Evolutionary conservation across 495 filamentous ascomycete species (phyloP).

Genomic region (Penicillium ucsense): DNA sequence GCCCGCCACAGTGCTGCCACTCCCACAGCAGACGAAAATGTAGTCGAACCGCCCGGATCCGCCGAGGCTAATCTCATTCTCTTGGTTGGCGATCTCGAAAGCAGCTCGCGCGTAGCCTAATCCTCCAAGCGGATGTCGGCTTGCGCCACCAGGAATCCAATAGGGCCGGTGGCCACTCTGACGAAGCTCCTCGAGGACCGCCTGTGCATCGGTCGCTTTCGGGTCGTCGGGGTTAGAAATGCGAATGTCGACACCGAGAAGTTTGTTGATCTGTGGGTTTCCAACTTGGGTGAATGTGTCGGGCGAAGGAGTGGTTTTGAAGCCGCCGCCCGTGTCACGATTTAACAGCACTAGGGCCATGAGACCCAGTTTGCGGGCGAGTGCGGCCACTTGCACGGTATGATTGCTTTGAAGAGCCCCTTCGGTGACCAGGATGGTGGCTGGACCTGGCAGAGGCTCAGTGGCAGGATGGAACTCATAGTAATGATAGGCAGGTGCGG

Average conservation of each 20-base stretch:
- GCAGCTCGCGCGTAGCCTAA: slow-evolving; percentile 31
- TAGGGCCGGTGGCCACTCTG: slow-evolving; percentile 15
- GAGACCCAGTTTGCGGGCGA: slow-evolving; percentile 20
- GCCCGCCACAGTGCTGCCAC: slow-evolving; percentile 30
- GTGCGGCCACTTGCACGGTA: slow-evolving; percentile 28
- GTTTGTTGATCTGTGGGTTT: slow-evolving; percentile 21
- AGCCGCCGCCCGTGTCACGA: slow-evolving; percentile 20
- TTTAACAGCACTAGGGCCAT: slow-evolving; percentile 21
- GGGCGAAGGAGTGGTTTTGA: slow-evolving; percentile 7
- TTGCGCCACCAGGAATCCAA: slow-evolving; percentile 34
- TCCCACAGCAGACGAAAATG: slow-evolving; percentile 31
- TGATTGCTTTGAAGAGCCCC: slow-evolving; percentile 36
- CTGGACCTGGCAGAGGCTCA: slow-evolving; percentile 2
- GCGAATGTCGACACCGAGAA: slow-evolving; percentile 32
- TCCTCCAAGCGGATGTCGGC: slow-evolving; percentile 29
- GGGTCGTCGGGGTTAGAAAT: slow-evolving; percentile 15
- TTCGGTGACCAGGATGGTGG: slow-evolving; percentile 30
- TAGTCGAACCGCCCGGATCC: slow-evolving; percentile 23
- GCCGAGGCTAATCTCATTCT: slow-evolving; percentile 9
- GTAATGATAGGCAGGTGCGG: slow-evolving; percentile 7
- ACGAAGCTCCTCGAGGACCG: slow-evolving; percentile 13
- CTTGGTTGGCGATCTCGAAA: slow-evolving; percentile 30
- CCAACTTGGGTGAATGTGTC: slow-evolving; percentile 14
- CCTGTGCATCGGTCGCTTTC: slow-evolving; percentile 8
- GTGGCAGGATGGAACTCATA: slow-evolving; percentile 12